Evolutionary conservation across 768 basidiomycete genomes (phyloP).

Genomic region (Macrolepiota albuminosa): DNA sequence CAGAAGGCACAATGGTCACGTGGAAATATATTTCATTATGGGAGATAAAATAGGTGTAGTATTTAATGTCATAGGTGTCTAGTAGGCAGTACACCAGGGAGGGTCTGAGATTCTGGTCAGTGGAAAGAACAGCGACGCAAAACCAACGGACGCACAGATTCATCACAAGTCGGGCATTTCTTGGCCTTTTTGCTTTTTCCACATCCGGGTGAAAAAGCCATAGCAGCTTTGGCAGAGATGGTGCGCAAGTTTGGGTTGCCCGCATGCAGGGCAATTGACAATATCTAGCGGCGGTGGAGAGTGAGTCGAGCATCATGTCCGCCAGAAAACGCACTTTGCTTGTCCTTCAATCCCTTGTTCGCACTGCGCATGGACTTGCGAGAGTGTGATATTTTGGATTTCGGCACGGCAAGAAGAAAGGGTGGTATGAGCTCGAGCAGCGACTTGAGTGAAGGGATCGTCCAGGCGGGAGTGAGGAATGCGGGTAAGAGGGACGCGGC

Average conservation of each 20-base stretch:
- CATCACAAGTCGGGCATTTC: slow-evolving; percentile 37
- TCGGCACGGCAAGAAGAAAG: slow-evolving; percentile 88
- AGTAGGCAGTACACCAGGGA: neutral
- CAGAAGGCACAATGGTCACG: slow-evolving; percentile 12
- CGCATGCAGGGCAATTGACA: slow-evolving; percentile 88
- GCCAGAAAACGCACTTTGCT: slow-evolving; percentile 58
- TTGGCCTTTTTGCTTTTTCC: slow-evolving; percentile 44
- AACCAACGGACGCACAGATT: slow-evolving; percentile 3
- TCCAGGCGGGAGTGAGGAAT: slow-evolving; percentile 25
- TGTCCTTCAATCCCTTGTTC: slow-evolving; percentile 94
- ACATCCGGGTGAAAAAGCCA: slow-evolving; percentile 58
- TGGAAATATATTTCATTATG: slow-evolving; percentile 10
- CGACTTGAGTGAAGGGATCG: slow-evolving; percentile 36
- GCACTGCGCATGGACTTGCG: slow-evolving; percentile 93
- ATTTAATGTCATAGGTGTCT: neutral
- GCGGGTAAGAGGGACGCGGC: neutral
- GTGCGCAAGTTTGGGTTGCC: slow-evolving; percentile 82
- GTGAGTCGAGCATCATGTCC: neutral
- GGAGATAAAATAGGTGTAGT: neutral
- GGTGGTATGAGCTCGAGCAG: slow-evolving; percentile 77
- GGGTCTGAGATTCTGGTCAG: neutral
- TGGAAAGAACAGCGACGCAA: neutral
- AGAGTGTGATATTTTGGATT: slow-evolving; percentile 90
- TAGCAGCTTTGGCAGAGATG: slow-evolving; percentile 84
- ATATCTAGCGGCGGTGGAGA: slow-evolving; percentile 55